Evolutionary conservation across 306 rosid genomes (phyloP), one percentile per base, ranked within the genome.

Genomic region (Arachis stenosperma): DNA sequence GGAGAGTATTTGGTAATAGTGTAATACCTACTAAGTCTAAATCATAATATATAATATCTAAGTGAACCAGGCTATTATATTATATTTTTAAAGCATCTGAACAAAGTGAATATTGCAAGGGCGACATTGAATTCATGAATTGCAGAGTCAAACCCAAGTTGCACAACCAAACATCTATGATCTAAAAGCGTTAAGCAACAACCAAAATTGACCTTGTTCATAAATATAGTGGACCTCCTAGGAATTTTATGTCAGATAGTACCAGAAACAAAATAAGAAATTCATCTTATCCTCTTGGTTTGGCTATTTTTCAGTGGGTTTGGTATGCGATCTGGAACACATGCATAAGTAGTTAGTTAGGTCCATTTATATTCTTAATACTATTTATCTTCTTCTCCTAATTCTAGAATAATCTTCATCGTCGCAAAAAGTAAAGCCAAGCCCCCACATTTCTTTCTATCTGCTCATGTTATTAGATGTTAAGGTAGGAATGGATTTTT

Each of bases 181-280:
- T 33, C 37, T 33, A 33, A 10, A 1, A 2, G 74, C 75, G 30
- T 42, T 15, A 1, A 2, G 74, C 75, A 44, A 55, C 75, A 42
- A 71, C 67, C 22, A 15, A 71, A 70, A 58, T 71, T 57, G 75
- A 71, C 75, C 29, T 17, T 9, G 51, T 64, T 4, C 9, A 43
- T 33, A 2, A 33, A 33, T 33, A 54, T 54, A 15, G 9, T 15
- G 33, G 10, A 15, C 33, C 3, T 15, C 33, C 14, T 7, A 7
- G 59, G 59, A 54, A 54, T 54, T 54, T 54, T 54, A 15, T 53
- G 30, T 6, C 59, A 54, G 33, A 15, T 30, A 33, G 37, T 33
- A 2, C 37, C 37, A 33, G 4, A 54, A 17, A 30, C 14, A 54
- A 54, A 9, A 30, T 54, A 54, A 53, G 7, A 6, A 6, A n/a